Evolutionary conservation across 169 alveolate genomes (phyloP).

Genomic region (Plasmodium vivax): DNA sequence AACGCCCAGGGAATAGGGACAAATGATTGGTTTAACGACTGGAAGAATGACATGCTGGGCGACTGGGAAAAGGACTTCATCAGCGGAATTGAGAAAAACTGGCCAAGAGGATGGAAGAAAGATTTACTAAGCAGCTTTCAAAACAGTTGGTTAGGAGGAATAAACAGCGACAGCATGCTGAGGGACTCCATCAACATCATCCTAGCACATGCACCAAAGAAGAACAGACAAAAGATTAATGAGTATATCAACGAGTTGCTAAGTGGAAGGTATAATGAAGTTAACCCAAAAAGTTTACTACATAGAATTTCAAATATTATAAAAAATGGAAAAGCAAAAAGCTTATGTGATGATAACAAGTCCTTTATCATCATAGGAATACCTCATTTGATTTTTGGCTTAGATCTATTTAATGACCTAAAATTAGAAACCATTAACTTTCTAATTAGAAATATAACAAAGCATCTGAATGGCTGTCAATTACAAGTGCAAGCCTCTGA

Average conservation of each 20-base stretch:
- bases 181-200: constrained; percentile 7
- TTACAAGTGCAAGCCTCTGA: background rate
- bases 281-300: constrained; percentile 10
- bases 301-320: constrained; percentile 33
- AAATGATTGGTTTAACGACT: background rate
- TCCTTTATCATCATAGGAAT: constrained; percentile 18
- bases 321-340: constrained; percentile 14
- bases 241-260: constrained; percentile 23
- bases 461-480: constrained; percentile 5
- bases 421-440: constrained; percentile 25
- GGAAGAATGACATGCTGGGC: background rate
- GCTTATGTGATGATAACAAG: constrained; percentile 33
- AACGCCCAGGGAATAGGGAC: background rate
- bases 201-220: background rate
- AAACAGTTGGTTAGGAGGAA: background rate
- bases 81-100: background rate
- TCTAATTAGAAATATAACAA: constrained; percentile 27
- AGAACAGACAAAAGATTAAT: background rate
- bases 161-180: background rate
- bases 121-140: background rate
- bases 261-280: constrained; percentile 47
- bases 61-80: background rate
- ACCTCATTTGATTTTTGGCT: constrained; percentile 39
- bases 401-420: constrained; percentile 16
- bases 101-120: background rate